Conservation (phyloP, 2,329 filamentous ascomycete species). For the Neonectria coccinea region DNA sequence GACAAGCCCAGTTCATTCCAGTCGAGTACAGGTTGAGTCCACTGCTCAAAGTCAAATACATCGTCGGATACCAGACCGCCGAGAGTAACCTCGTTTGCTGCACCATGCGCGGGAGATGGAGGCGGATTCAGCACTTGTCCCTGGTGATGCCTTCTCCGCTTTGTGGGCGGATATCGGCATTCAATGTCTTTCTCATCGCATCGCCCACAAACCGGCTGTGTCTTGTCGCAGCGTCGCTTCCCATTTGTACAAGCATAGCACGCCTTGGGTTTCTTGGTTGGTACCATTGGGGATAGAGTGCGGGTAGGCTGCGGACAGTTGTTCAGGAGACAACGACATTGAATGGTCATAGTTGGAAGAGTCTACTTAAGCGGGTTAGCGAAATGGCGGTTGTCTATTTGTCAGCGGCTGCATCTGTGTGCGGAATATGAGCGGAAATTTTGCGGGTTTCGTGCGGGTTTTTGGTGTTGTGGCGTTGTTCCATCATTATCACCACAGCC, state of each 20-base stretch:
- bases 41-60: constrained; percentile 12
- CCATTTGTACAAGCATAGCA: constrained; percentile 27
- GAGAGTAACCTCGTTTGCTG: not conserved
- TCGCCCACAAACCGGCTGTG: constrained; percentile 20
- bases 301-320: not conserved
- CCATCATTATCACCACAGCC: not conserved
- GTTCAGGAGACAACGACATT: not conserved
- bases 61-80: not conserved
- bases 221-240: constrained; percentile 27
- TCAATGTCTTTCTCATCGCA: constrained; percentile 26
- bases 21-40: constrained; percentile 6
- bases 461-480: not conserved
- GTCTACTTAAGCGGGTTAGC: not conserved
- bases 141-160: constrained; percentile 2
- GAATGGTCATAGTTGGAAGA: not conserved
- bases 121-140: not conserved
- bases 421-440: constrained; percentile 5
- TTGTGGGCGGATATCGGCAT: constrained; percentile 21
- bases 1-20: not conserved
- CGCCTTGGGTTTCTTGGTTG: constrained; percentile 15
- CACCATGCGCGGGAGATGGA: not conserved
- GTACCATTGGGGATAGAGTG: constrained; percentile 3
- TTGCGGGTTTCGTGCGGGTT: constrained; percentile 5
- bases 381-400: not conserved
- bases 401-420: not conserved